Evolutionary conservation across 306 rosid genomes (phyloP), one percentile per base, ranked within the genome.

Genomic region (Dalbergia cochinchinensis): DNA sequence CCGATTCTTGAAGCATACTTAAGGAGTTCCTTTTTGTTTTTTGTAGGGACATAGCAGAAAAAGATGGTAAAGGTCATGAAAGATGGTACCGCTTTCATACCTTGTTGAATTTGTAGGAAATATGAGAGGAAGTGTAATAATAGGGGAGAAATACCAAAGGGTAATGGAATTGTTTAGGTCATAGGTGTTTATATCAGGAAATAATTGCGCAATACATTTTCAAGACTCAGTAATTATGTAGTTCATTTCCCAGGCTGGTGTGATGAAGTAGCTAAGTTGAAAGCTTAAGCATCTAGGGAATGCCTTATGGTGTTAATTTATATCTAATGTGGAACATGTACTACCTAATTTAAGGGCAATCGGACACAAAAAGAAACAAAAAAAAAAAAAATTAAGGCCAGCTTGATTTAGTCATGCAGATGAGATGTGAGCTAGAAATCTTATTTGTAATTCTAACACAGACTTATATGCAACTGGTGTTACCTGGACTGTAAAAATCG

Each of bases 301-400:
- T 16, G 60, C 66, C 61, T 51, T 61, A 68, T 16, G 53, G 34
- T 76, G 54, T 66, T 62, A 5, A 51, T 82, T 69, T 69, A 42
- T 69, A 51, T 69, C 31, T 18, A 44, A 51, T 78, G 61, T 39
- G 50, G 62, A 61, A 69, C 75, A 58, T 74, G 45, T 20, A 58
- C 71, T 65, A 12, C 10, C 48, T 9, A 6, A 12, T 37, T 37
- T 37, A 37, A 3, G 31, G 31, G 31, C 31, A 26, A 26, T 26
- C 2, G 2, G 31, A 26, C 41, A 37, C 41, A 0, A 37, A 37
- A n/a, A n/a, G n/a, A n/a, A n/a, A n/a, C n/a, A n/a, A n/a, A n/a
- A n/a, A n/a, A n/a, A n/a, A n/a, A n/a, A 37, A 37, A 37, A 35
- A 37, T 47, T 62, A 41, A 26, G n/a, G 55, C 48, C 74, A 42